Base-by-base conservation (phyloP, 2,329 filamentous ascomycete genomes). In the Pseudogymnoascus sp. region DNA sequence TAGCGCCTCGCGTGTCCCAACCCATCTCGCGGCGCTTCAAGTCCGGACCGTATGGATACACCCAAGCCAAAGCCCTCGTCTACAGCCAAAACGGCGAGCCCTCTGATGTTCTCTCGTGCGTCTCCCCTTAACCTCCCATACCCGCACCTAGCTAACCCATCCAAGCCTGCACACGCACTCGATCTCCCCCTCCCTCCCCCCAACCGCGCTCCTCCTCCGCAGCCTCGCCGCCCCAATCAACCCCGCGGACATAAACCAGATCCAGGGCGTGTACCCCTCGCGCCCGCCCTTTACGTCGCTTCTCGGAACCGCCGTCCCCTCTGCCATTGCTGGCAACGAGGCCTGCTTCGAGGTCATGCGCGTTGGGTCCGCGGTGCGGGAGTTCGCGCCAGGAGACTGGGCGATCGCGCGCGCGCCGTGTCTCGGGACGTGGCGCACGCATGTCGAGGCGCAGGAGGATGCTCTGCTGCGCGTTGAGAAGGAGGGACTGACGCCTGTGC, bases 161-260 rank as follows among this genome's bases (percentile, higher is more conserved):
- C 38, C 8, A 14, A 86, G 84, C 16, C 77, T 93, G 3, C 89
- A 92, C 76, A 82, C 78, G 0, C 86, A 92, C 77, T 91, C 88
- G 68, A 91, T 93, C 72, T 88, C 88, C 3, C 89, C 90, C 2
- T 82, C 84, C 3, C 83, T 92, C 66, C 88, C 90, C 58, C 74
- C 79, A 35, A 78, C 83, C 62, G 78, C 83, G 66, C 78, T 95
- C 68, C 92, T 93, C 62, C 80, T 99, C 64, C 91, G 91, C 74
- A 88, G 94, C 70, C 90, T 99, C 70, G 90, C 92, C 33, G 86
- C 92, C 0, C 91, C 94, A 63, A 91, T 99, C 75, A 99, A 99
- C 78, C 94, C 94, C 23, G 92, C 94, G 71, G 94, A 99, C 77
- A 90, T 99, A 75, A 99, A 99, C 80, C 93, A 93, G 71, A 90